Evolutionary conservation across 768 basidiomycete species (phyloP), one percentile per base, ranked within the genome.

Genomic region (Mrakia gelida): DNA sequence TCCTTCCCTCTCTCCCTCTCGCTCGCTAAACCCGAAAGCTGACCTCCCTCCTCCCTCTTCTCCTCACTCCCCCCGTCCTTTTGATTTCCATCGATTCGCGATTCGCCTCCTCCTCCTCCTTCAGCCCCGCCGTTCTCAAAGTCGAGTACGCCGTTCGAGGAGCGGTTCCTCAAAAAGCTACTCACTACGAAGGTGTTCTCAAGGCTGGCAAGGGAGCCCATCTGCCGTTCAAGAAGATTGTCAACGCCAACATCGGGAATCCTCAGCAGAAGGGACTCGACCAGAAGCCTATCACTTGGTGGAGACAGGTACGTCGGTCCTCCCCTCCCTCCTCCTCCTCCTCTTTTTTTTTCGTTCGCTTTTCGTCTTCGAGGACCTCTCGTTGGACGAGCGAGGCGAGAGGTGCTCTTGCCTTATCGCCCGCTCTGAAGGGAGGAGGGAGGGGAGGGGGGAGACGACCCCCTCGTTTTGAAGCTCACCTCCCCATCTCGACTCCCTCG

Each of bases 141-240:
- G 97, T 98, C 73, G 89, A 97, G 84, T 99, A 99, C 84, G 96
- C 96, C 76, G 96, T 99, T 41, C 92, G 96, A 75, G 96, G 97
- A 71, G 95, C 96, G 85, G 90, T 98, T 80, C 94, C 96, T 5
- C 92, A 98, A 86, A 93, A 92, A 84, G 94, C 96, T 0, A 95
- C 98, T 85, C 86, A 89, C 74, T 90, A 92, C 81, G 88, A 91
- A 75, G 90, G 91, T 72, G 85, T 87, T 81, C 89, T 98, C 82
- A 85, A 86, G 32, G 83, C 86, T 4, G 81, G 80, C 77, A 85
- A 88, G 80, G 86, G 86, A 28, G 32, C 78, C 18, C 65, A 80
- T 5, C 88, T 98, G 23, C 94, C 94, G 23, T 99, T 98, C 85
- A 88, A 90, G 83, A 89, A 89, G 81, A 88, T 98, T 85, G 96